phyloP scores from a whole-genome alignment of 331 rosid genomes.

The Malus hybrid region DNA sequence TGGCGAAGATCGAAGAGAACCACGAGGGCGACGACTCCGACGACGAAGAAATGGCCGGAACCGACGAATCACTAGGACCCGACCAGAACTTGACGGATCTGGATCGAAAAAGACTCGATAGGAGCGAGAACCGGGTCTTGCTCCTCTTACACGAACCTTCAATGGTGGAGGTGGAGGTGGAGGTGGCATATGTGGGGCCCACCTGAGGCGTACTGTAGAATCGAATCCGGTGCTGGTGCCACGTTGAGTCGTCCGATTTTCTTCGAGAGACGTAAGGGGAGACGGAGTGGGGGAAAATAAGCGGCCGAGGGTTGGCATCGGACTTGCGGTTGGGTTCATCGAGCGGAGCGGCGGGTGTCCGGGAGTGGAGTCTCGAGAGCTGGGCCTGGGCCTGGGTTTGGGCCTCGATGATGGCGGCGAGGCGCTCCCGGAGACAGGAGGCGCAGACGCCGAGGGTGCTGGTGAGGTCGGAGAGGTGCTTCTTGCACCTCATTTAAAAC shows the following conservation, averaged over 20 bases:
- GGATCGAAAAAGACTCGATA: constrained; percentile 38
- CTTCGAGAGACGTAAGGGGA: constrained; percentile 55
- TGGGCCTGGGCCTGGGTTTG: constrained; percentile 44
- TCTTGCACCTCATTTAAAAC: constrained; percentile 67
- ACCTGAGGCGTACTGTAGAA: constrained; percentile 56
- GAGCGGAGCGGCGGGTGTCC: constrained; percentile 34
- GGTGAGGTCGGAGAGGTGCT: constrained; percentile 52
- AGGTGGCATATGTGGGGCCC: constrained; percentile 28
- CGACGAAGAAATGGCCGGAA: constrained; percentile 14
- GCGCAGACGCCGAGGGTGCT: constrained; percentile 78
- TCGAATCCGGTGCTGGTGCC: constrained; percentile 15
- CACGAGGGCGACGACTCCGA: constrained; percentile 44
- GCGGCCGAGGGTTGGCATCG: constrained; percentile 29
- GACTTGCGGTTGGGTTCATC: constrained; percentile 26
- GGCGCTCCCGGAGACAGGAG: constrained; percentile 75
- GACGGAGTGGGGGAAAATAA: constrained; percentile 50
- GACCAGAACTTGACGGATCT: constrained; percentile 59
- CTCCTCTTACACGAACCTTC: constrained; percentile 25
- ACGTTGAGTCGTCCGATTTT: constrained; percentile 53
- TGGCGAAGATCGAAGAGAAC: constrained; percentile 39
- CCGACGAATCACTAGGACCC: constrained; percentile 20
- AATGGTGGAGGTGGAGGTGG: not conserved
- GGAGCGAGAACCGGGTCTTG: constrained; percentile 36
- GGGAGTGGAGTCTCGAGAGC: constrained; percentile 27
- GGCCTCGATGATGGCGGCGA: constrained; percentile 34